Conservation (phyloP, 805 yeast genomes). For the Schizosaccharomyces japonicus region DNA sequence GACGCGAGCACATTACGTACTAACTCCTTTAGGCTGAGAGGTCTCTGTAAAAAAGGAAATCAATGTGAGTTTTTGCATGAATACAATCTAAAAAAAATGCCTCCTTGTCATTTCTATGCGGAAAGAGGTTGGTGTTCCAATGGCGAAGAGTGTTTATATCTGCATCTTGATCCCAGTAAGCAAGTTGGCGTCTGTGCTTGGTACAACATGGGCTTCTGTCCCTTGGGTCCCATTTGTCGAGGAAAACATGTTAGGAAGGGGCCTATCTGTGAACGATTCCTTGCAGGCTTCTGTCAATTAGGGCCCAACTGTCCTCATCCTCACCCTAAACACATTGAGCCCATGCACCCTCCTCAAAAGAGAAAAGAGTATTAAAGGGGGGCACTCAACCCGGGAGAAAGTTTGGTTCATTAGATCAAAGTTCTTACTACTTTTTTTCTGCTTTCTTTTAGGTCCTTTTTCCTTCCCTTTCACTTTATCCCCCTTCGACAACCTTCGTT, state of each 20-base stretch:
- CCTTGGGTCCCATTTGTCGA: constrained; percentile 67
- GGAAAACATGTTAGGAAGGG: constrained; percentile 56
- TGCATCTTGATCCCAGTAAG: constrained; percentile 72
- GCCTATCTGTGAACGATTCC: constrained; percentile 46
- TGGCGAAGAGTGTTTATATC: constrained; percentile 59
- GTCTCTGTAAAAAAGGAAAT: constrained; percentile 87
- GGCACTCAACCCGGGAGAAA: no score
- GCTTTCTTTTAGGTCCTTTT: no score
- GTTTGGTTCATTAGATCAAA: no score
- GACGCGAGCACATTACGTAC: no score
- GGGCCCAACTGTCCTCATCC: constrained; percentile 54
- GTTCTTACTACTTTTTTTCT: no score
- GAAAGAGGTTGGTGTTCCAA: constrained; percentile 23
- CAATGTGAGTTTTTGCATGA: constrained; percentile 92
- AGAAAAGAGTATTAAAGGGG: background rate
- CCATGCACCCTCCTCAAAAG: constrained; percentile 2
- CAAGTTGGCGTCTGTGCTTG: constrained; percentile 72
- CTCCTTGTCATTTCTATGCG: constrained; percentile 75
- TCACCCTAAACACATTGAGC: constrained; percentile 20
- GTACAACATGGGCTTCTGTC: constrained; percentile 74
- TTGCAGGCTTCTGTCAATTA: constrained; percentile 82
- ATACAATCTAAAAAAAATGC: constrained; percentile 81
- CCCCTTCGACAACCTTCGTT: no score
- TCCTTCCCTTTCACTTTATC: no score
- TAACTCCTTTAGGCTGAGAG: constrained; percentile 55